Percentiles rank a stretch among this genome's conserved stretches.
These are phyloP conservation scores for Chlamydomonas asymmetrica DNA, from an alignment of 139 green algal genomes.

Conservation along the genomic window DNA sequence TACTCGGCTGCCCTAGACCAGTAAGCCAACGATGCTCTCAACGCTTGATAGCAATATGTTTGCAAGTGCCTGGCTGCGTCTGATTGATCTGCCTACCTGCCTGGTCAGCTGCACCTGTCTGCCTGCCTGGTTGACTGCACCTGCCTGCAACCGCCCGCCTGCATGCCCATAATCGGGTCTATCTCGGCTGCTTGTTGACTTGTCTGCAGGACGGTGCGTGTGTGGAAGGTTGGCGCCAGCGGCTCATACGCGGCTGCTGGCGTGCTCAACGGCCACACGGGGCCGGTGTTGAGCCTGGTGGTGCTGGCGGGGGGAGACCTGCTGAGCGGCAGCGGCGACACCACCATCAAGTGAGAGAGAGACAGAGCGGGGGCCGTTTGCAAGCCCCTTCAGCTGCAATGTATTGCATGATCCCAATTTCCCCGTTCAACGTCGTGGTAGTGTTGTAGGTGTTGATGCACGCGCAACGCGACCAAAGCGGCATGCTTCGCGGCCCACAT, in stretches of 20 bases:
- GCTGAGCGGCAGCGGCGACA: conserved; percentile 78
- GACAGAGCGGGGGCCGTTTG: too few relatives aligned
- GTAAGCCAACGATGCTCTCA: too few relatives aligned
- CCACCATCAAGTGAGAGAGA: conserved; percentile 56
- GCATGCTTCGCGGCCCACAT: too few relatives aligned
- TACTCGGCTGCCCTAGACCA: too few relatives aligned
- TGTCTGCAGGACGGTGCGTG: conserved; percentile 62
- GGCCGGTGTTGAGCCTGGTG: conserved; percentile 73
- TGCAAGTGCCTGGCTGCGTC: neutral
- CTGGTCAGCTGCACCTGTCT: neutral
- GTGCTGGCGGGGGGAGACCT: conserved; percentile 70
- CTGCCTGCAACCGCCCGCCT: neutral
- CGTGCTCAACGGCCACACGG: conserved; percentile 67
- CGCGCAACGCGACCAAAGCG: too few relatives aligned
- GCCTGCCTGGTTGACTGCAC: neutral
- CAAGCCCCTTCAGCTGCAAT: too few relatives aligned
- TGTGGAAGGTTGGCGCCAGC: conserved; percentile 69
- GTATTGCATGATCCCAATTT: too few relatives aligned
- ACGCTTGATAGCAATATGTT: too few relatives aligned
- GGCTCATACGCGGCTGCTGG: too few relatives aligned
- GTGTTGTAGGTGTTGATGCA: too few relatives aligned
- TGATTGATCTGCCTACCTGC: neutral
- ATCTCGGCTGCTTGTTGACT: neutral
- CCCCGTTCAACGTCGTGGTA: too few relatives aligned
- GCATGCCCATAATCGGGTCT: neutral